Evolutionary conservation across 1,284 basidiomycete genomes (phyloP).

Genomic region (Sutorius eximius): DNA sequence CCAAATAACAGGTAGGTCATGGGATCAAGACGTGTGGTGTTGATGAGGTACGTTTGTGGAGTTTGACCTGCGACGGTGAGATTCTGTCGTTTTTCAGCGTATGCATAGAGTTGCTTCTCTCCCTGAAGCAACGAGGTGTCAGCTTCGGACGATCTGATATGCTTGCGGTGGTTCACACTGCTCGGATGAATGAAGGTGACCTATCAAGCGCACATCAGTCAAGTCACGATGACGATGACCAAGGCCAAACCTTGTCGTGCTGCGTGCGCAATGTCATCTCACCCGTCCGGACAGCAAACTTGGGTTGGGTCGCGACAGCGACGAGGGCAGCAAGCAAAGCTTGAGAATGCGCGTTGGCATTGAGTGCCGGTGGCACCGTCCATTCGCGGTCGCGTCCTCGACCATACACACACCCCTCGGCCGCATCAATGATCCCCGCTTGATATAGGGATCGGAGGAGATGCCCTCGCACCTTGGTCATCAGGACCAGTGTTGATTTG

Average conservation of each 20-base stretch:
- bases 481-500: conserved; percentile 79
- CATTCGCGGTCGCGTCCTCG: conserved; percentile 32
- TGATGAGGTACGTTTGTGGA: conserved; percentile 73
- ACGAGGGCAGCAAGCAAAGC: conserved; percentile 88
- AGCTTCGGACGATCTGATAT: conserved; percentile 46
- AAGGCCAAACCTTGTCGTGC: conserved; percentile 75
- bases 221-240: conserved; percentile 4
- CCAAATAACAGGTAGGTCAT: conserved; percentile 94
- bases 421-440: conserved; percentile 80
- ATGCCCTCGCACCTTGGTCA: conserved; percentile 84
- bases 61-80: conserved; percentile 50
- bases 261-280: conserved; percentile 77
- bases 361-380: conserved; percentile 67
- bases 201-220: conserved; percentile 39
- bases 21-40: conserved; percentile 86
- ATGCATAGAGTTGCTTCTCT: conserved; percentile 84
- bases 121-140: conserved; percentile 37
- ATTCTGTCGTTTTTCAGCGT: conserved; percentile 84
- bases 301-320: conserved; percentile 87
- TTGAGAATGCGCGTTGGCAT: conserved; percentile 72
- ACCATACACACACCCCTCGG: conserved; percentile 55
- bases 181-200: conserved; percentile 78
- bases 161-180: conserved; percentile 82
- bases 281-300: conserved; percentile 84
- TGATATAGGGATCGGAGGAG: conserved; percentile 78